These are phyloP conservation scores for Artomyces pyxidatus DNA, from an alignment of 768 basidiomycete species.

Conservation along the genomic window DNA sequence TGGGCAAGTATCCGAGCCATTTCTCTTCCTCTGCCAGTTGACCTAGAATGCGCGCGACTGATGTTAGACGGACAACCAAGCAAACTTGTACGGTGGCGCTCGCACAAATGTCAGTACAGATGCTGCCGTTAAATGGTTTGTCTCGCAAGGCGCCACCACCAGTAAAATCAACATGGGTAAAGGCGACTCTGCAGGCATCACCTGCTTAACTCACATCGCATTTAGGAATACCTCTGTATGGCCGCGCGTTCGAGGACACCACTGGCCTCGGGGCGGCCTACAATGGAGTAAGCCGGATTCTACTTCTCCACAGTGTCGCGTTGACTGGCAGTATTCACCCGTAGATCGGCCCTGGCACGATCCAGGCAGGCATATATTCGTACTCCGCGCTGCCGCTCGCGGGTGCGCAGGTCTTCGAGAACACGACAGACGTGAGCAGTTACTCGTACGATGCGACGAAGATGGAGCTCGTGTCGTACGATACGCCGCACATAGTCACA, in stretches of 20 bases:
- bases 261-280: slow-evolving; percentile 59
- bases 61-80: slow-evolving; percentile 41
- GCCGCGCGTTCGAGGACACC: slow-evolving; percentile 69
- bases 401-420: slow-evolving; percentile 48
- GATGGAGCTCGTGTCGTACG: slow-evolving; percentile 67
- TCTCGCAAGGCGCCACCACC: slow-evolving; percentile 50
- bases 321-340: not conserved
- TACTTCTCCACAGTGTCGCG: not conserved
- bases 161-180: slow-evolving; percentile 61
- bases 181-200: not conserved
- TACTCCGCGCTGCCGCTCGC: slow-evolving; percentile 61
- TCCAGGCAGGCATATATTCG: slow-evolving; percentile 67
- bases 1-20: slow-evolving; percentile 31
- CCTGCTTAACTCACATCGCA: not conserved
- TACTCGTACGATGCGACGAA: slow-evolving; percentile 70
- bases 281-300: slow-evolving; percentile 40
- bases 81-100: slow-evolving; percentile 60
- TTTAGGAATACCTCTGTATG: slow-evolving; percentile 72
- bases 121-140: slow-evolving; percentile 52
- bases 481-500: slow-evolving; percentile 58
- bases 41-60: too few species aligned
- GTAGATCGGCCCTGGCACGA: slow-evolving; percentile 65
- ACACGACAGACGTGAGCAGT: slow-evolving; percentile 60
- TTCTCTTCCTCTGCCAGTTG: too few species aligned
- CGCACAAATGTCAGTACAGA: slow-evolving; percentile 64